phyloP scores from a whole-genome alignment of 2,329 filamentous ascomycete species.

The Verticillium nonalfalfae region DNA sequence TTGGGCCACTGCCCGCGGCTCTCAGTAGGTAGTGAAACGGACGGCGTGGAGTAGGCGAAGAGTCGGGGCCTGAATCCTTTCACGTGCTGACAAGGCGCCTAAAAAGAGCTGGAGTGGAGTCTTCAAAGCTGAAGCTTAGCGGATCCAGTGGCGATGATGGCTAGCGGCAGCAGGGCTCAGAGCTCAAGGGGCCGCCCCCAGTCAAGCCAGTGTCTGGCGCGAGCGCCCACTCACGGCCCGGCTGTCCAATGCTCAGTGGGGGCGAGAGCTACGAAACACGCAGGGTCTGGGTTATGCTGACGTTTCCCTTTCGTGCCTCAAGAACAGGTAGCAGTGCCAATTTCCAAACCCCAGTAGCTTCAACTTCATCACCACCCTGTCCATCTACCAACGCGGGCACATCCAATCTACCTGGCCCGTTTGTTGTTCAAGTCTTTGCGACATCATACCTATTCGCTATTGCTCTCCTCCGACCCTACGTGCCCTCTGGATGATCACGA shows the following conservation, averaged over 20 bases:
- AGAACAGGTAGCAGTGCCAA: conserved; percentile 1
- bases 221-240: background rate
- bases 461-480: background rate
- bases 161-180: background rate
- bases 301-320: conserved; percentile 26
- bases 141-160: background rate
- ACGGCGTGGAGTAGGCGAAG: background rate
- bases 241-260: background rate
- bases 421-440: background rate
- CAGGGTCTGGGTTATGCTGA: conserved; percentile 87
- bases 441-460: background rate
- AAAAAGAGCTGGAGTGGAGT: background rate
- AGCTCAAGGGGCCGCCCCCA: background rate
- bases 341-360: conserved; percentile 7
- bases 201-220: background rate
- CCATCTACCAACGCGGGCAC: conserved; percentile 3
- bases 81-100: background rate
- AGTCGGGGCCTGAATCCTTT: background rate
- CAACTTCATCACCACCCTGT: conserved; percentile 3
- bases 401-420: conserved; percentile 9
- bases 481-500: conserved; percentile 34
- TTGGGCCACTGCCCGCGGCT: no score
- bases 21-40: no score
- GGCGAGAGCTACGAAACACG: conserved; percentile 69
- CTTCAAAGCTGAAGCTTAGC: background rate